A percentile compares a stretch with the other conserved stretches of the same genome.
phyloP scores from a whole-genome alignment of 805 yeast genomes.

The Pichia pseudocactophila region DNA sequence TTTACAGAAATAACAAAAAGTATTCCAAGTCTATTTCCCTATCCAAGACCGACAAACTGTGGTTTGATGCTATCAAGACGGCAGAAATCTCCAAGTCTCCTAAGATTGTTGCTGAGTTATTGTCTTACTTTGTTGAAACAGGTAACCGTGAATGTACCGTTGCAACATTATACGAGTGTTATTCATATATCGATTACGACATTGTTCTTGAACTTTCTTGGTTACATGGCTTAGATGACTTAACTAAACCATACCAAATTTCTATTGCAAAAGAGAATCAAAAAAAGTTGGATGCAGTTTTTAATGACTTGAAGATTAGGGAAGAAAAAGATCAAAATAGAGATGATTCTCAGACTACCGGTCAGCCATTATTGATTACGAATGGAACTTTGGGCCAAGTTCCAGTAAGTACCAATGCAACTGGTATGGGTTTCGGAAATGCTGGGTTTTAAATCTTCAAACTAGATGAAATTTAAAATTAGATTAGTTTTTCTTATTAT shows the following conservation, averaged over 20 bases:
- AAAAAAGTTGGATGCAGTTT: slow-evolving; percentile 52
- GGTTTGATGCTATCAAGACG: slow-evolving; percentile 91
- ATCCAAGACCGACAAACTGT: slow-evolving; percentile 83
- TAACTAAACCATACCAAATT: slow-evolving; percentile 86
- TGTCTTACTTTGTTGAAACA: slow-evolving; percentile 89
- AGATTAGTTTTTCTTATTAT: slow-evolving; percentile 1
- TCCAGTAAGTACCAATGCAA: slow-evolving; percentile 53
- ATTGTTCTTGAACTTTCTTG: slow-evolving; percentile 84
- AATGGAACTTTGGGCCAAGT: slow-evolving; percentile 42
- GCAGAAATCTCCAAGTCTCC: slow-evolving; percentile 73
- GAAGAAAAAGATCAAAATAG: slow-evolving; percentile 45
- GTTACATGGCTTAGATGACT: slow-evolving; percentile 78
- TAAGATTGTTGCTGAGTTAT: slow-evolving; percentile 80
- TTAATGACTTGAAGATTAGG: slow-evolving; percentile 63
- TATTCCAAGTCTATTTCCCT: slow-evolving; percentile 84
- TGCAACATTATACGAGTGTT: slow-evolving; percentile 80
- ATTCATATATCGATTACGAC: slow-evolving; percentile 71
- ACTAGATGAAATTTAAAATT: not conserved
- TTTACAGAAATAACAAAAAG: slow-evolving; percentile 90
- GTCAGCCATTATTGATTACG: slow-evolving; percentile 74
- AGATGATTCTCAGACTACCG: slow-evolving; percentile 42
- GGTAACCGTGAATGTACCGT: slow-evolving; percentile 94
- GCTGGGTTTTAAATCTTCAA: slow-evolving; percentile 27
- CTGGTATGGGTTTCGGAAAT: slow-evolving; percentile 67
- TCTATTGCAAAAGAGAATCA: slow-evolving; percentile 76